These are phyloP conservation scores for Fusarium verticillioides DNA, from an alignment of 2,329 filamentous ascomycete genomes.

Conservation along the genomic window DNA sequence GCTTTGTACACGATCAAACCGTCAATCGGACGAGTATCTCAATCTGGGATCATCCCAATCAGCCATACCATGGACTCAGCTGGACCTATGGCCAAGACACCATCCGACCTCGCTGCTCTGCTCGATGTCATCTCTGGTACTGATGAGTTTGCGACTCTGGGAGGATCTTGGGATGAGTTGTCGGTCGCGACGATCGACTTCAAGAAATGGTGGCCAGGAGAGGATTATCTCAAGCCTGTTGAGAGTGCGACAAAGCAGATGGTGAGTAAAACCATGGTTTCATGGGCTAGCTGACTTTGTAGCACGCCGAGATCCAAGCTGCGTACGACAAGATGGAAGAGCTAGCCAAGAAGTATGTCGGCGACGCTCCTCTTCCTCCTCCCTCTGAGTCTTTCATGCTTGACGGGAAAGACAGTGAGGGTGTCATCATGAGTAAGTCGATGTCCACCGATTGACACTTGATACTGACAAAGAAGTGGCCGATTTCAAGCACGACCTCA, in stretches of 20 bases:
- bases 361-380: not conserved
- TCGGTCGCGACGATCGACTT: not conserved
- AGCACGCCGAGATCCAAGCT: not conserved
- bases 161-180: not conserved
- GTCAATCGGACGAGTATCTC: constrained; percentile 11
- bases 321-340: not conserved
- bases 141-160: not conserved
- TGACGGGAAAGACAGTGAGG: not conserved
- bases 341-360: not conserved
- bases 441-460: not conserved
- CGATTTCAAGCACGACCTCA: not conserved
- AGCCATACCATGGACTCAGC: not conserved
- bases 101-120: not conserved
- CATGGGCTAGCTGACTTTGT: not conserved
- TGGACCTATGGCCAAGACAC: not conserved
- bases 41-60: not conserved
- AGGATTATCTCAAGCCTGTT: not conserved
- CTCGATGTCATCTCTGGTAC: not conserved
- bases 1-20: constrained; percentile 46
- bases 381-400: not conserved
- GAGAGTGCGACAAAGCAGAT: not conserved
- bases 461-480: not conserved
- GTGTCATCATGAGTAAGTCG: not conserved
- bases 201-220: not conserved
- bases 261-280: not conserved